phyloP scores from a whole-genome alignment of 768 basidiomycete genomes.

The Multifurca ochricompacta region DNA sequence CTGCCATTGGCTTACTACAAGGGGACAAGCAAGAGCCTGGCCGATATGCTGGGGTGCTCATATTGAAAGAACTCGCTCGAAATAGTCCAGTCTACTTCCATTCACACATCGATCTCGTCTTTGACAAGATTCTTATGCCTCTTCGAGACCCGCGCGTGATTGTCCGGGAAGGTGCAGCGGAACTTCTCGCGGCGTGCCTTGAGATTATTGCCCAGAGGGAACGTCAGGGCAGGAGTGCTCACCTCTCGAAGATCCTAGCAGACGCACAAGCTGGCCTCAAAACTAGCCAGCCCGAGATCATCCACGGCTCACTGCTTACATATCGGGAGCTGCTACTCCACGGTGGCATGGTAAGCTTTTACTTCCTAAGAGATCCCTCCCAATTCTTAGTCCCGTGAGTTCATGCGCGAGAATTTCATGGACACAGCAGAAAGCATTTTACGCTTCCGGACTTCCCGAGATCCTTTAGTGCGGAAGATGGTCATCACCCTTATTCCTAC shows the following conservation, averaged over 20 bases:
- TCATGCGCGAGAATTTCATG: conserved; percentile 81
- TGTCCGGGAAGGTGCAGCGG: conserved; percentile 88
- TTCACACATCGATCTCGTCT: conserved; percentile 76
- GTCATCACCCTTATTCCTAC: conserved; percentile 95
- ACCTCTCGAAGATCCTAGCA: conserved; percentile 73
- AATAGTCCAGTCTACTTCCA: conserved; percentile 86
- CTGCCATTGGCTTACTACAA: conserved; percentile 72
- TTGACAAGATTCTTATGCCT: conserved; percentile 89
- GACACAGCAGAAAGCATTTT: conserved; percentile 88
- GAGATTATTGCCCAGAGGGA: conserved; percentile 78
- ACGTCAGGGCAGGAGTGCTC: conserved; percentile 54
- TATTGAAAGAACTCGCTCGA: conserved; percentile 86
- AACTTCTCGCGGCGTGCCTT: conserved; percentile 86
- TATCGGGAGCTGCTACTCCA: conserved; percentile 87
- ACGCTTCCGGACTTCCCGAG: conserved; percentile 80
- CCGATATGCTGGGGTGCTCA: conserved; percentile 89
- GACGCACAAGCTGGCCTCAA: conserved; percentile 83
- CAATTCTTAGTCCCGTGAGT: conserved; percentile 35
- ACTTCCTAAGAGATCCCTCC: background rate
- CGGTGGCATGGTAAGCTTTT: conserved; percentile 76
- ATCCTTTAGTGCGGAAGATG: conserved; percentile 82
- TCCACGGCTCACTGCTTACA: conserved; percentile 88
- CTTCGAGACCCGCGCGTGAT: conserved; percentile 83
- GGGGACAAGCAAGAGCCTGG: conserved; percentile 70
- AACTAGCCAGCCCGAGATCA: conserved; percentile 73